Evolutionary conservation across 2,329 filamentous ascomycete species (phyloP).

Genomic region (Calonectria hongkongensis): DNA sequence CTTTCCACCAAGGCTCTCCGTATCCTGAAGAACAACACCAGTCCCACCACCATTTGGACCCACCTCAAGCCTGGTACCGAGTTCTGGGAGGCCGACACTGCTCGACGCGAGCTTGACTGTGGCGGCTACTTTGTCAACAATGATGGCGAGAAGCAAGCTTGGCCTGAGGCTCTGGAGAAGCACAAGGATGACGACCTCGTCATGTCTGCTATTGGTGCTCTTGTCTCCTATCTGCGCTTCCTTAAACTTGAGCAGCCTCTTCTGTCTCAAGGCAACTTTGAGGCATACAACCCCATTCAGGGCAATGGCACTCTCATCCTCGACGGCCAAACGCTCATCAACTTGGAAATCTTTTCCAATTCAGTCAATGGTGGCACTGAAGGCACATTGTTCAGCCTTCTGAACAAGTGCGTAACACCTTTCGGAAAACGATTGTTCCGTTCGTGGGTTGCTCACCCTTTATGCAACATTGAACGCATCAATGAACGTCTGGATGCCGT

Average conservation of each 20-base stretch:
- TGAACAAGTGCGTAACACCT: slow-evolving; percentile 96
- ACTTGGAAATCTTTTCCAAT: slow-evolving; percentile 97
- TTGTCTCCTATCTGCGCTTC: slow-evolving; percentile 89
- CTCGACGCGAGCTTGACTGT: slow-evolving; percentile 86
- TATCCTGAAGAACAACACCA: slow-evolving; percentile 96
- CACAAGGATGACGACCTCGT: slow-evolving; percentile 85
- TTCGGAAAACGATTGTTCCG: slow-evolving; percentile 97
- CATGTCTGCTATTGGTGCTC: slow-evolving; percentile 93
- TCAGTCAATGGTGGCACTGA: slow-evolving; percentile 89
- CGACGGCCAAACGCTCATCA: slow-evolving; percentile 97
- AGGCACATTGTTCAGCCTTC: slow-evolving; percentile 90
- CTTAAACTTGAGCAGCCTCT: slow-evolving; percentile 93
- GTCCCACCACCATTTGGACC: slow-evolving; percentile 96
- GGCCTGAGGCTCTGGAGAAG: slow-evolving; percentile 85
- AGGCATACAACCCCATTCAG: slow-evolving; percentile 92
- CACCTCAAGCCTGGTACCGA: slow-evolving; percentile 89
- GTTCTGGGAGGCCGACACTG: slow-evolving; percentile 91
- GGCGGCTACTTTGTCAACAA: slow-evolving; percentile 85
- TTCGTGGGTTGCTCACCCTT: slow-evolving; percentile 97
- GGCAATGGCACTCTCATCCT: slow-evolving; percentile 93
- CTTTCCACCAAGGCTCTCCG: slow-evolving; percentile 92
- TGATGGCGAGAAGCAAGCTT: slow-evolving; percentile 75
- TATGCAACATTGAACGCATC: slow-evolving; percentile 90
- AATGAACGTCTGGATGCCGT: slow-evolving; percentile 96
- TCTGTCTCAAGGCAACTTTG: slow-evolving; percentile 92